phyloP scores from a whole-genome alignment of 2,329 filamentous ascomycete genomes.

The Colletotrichum noveboracense region DNA sequence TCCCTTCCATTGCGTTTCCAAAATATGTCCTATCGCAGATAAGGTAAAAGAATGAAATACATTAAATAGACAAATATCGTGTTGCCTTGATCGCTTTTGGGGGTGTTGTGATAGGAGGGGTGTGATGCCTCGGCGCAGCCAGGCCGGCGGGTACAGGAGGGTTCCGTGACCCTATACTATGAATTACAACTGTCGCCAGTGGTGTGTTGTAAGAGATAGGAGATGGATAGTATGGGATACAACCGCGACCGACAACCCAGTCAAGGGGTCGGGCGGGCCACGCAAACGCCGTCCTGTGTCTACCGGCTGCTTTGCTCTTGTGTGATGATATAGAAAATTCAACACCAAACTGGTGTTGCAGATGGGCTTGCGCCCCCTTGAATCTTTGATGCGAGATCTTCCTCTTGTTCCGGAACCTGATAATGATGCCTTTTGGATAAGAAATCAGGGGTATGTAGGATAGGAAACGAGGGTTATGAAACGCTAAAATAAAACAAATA shows the following conservation, averaged over 20 bases:
- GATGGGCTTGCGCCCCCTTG: slow-evolving; percentile 21
- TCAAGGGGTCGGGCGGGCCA: background rate
- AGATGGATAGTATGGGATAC: background rate
- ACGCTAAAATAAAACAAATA: background rate
- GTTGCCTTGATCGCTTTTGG: background rate
- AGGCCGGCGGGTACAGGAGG: background rate
- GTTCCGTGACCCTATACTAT: background rate
- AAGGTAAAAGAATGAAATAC: background rate
- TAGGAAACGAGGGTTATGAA: background rate
- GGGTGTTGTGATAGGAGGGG: background rate
- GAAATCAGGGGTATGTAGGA: background rate
- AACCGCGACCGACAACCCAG: background rate
- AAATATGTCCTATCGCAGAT: background rate
- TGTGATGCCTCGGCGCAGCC: background rate
- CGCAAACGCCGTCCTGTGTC: slow-evolving; percentile 10
- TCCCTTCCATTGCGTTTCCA: background rate
- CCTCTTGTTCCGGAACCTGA: background rate
- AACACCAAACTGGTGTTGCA: background rate
- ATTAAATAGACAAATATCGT: background rate
- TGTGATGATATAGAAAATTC: background rate
- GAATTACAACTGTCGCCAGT: slow-evolving; percentile 3
- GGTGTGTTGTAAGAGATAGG: background rate
- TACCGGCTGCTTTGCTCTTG: slow-evolving; percentile 6
- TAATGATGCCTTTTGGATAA: background rate
- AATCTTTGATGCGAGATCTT: slow-evolving; percentile 11